Percentiles rank a stretch among this genome's conserved stretches.
These are phyloP conservation scores for Phaeosphaeria sp. DNA, from an alignment of 2,329 filamentous ascomycete genomes.

Conservation along the genomic window DNA sequence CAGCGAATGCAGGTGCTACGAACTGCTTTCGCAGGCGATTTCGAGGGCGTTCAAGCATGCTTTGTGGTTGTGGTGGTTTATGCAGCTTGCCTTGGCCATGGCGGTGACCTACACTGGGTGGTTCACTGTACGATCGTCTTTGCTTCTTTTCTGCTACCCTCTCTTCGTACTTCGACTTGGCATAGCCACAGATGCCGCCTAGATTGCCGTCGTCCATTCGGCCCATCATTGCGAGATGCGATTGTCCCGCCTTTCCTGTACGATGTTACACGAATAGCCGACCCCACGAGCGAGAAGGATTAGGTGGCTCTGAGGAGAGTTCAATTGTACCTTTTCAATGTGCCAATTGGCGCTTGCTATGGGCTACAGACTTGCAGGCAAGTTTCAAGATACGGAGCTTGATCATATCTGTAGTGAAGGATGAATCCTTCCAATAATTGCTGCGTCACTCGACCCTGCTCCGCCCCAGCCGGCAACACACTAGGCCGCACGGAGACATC, in stretches of 20 bases:
- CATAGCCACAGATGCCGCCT: constrained; percentile 16
- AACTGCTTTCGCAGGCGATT: constrained; percentile 18
- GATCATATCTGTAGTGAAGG: neutral
- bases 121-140: constrained; percentile 13
- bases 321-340: neutral
- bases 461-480: neutral
- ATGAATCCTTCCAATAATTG: neutral
- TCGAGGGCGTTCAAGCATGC: constrained; percentile 13
- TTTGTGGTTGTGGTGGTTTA: constrained; percentile 21
- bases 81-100: constrained; percentile 17
- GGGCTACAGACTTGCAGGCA: neutral
- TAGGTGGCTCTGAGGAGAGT: too few species aligned
- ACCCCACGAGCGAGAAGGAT: neutral
- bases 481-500: neutral
- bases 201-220: constrained; percentile 11
- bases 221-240: constrained; percentile 9
- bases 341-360: neutral
- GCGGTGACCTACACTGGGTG: constrained; percentile 3
- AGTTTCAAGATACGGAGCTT: constrained; percentile 1
- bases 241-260: neutral
- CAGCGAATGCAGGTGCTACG: neutral
- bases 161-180: constrained; percentile 18
- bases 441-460: neutral
- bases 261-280: neutral
- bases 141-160: constrained; percentile 11